Evolutionary conservation across 1,139 yeast genomes (phyloP).

Genomic region (Saccharomyces uvarum): DNA sequence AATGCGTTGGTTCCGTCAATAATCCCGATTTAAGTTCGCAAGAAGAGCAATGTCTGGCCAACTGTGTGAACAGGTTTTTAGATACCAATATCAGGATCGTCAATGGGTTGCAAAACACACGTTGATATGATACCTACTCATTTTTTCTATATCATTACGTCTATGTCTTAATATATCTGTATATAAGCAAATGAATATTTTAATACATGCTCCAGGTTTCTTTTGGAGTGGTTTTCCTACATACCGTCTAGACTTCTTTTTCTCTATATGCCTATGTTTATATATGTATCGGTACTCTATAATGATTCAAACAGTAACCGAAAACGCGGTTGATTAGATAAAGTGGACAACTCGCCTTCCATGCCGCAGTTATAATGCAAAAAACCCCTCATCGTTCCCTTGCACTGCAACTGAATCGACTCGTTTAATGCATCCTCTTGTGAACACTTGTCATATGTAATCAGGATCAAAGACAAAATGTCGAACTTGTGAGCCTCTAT

Average conservation of each 20-base stretch:
- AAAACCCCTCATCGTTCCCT: neutral
- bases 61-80: conserved; percentile 78
- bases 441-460: conserved; percentile 21
- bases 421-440: conserved; percentile 17
- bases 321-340: neutral
- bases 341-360: neutral
- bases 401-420: neutral
- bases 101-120: conserved; percentile 37
- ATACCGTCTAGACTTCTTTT: neutral
- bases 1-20: conserved; percentile 59
- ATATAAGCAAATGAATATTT: neutral
- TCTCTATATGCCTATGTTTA: neutral
- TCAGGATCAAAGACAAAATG: conserved; percentile 18
- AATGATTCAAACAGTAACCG: neutral
- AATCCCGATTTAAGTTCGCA: conserved; percentile 43
- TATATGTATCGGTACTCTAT: neutral
- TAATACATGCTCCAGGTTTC: neutral
- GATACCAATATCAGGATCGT: conserved; percentile 86
- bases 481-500: conserved; percentile 23
- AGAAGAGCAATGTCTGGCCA: conserved; percentile 69
- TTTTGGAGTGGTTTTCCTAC: neutral
- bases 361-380: neutral
- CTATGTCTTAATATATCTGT: neutral
- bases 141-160: neutral
- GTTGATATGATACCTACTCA: conserved; percentile 10